phyloP scores from a whole-genome alignment of 78 protist species.

The Dictyostelium citrinum region DNA sequence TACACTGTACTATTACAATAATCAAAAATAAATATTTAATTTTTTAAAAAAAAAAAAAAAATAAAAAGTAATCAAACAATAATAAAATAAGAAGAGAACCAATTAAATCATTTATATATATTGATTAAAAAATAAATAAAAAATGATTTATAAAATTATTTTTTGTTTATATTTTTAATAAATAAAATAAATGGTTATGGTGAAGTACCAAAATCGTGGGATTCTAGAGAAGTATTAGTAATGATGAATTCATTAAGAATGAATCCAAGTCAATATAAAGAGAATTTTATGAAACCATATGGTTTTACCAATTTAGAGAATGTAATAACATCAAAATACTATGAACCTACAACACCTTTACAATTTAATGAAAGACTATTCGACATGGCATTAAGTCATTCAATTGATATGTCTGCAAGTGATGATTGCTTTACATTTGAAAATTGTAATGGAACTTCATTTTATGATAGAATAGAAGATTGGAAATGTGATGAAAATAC shows the following conservation, averaged over 20 bases:
- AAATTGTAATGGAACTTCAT: slow-evolving; percentile 1
- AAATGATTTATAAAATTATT: not conserved
- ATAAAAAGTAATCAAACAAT: not conserved
- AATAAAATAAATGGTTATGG: not conserved
- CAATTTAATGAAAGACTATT: not conserved
- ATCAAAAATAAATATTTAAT: not conserved
- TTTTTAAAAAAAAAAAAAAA: not conserved
- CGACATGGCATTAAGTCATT: not conserved
- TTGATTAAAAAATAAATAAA: not conserved
- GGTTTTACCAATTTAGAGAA: not conserved
- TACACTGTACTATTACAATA: not conserved
- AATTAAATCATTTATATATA: not conserved
- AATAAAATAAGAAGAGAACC: too few relatives aligned
- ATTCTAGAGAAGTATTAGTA: not conserved
- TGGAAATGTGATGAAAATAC: slow-evolving; percentile 26
- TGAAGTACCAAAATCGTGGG: not conserved
- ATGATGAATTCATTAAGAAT: not conserved
- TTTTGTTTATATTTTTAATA: not conserved
- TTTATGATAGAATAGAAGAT: not conserved
- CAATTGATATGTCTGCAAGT: not conserved
- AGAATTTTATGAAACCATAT: not conserved
- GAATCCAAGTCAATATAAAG: not conserved
- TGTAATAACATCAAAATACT: not conserved
- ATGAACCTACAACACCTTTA: not conserved
- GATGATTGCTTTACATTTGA: not conserved